Percentiles rank a stretch among this genome's conserved stretches.
Conservation (phyloP, 345 rosid species). For the Citrus trifoliata region DNA sequence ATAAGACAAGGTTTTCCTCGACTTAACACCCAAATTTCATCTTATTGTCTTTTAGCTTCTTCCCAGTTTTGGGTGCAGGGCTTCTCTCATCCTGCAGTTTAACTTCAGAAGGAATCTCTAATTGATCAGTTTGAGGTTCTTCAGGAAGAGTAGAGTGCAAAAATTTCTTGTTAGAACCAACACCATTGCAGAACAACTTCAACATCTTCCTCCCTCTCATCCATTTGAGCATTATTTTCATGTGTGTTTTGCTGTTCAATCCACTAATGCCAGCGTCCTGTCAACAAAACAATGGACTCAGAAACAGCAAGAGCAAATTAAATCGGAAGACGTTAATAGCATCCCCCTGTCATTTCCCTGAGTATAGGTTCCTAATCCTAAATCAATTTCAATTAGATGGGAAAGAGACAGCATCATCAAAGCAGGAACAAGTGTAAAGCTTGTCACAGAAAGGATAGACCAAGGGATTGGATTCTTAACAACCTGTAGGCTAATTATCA, state of each 20-base stretch:
- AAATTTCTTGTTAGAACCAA: slow-evolving; percentile 82
- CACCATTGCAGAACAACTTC: slow-evolving; percentile 72
- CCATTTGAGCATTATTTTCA: slow-evolving; percentile 97
- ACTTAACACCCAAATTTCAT: neutral
- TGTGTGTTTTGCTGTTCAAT: slow-evolving; percentile 80
- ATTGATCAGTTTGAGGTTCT: slow-evolving; percentile 44
- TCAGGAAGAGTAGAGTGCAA: slow-evolving; percentile 66
- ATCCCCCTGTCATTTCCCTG: neutral
- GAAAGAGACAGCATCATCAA: neutral
- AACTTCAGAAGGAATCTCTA: slow-evolving; percentile 15
- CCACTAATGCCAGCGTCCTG: slow-evolving; percentile 78
- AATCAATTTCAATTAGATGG: neutral
- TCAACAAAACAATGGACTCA: neutral
- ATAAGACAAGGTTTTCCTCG: neutral
- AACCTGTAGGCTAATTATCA: neutral
- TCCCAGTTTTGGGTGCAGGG: slow-evolving; percentile 10
- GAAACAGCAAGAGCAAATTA: neutral
- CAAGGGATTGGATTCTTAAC: neutral
- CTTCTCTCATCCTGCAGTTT: slow-evolving; percentile 26
- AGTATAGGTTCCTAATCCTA: neutral
- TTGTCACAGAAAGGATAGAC: neutral
- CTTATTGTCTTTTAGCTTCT: slow-evolving; percentile 24
- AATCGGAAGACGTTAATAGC: neutral
- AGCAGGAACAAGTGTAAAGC: neutral
- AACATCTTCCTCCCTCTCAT: slow-evolving; percentile 91